phyloP scores from a whole-genome alignment of 140 eudicot species.

The Anethum foeniculum region DNA sequence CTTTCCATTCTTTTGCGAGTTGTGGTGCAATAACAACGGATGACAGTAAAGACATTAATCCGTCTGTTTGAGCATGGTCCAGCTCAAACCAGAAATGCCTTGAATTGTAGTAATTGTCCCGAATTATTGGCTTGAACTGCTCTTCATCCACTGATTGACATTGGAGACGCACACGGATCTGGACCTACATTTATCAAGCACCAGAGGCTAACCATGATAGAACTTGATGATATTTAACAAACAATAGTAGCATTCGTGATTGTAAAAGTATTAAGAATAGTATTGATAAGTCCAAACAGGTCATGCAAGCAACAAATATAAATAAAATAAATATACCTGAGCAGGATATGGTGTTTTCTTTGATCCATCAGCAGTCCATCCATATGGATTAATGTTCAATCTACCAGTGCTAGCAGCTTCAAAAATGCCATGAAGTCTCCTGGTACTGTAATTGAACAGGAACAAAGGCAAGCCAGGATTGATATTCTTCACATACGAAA shows the following conservation, averaged over 20 bases:
- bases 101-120: constrained; percentile 39
- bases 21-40: constrained; percentile 32
- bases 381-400: constrained; percentile 64
- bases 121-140: constrained; percentile 58
- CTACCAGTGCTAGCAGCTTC: constrained; percentile 83
- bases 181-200: constrained; percentile 37
- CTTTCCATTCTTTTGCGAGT: constrained; percentile 16
- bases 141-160: constrained; percentile 44
- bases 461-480: constrained; percentile 71
- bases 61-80: constrained; percentile 63
- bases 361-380: constrained; percentile 68
- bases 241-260: neutral
- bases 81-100: constrained; percentile 77
- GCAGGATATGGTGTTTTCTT: constrained; percentile 61
- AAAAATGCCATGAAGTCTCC: constrained; percentile 65
- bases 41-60: constrained; percentile 38
- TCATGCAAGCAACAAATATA: neutral
- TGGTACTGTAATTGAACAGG: constrained; percentile 59
- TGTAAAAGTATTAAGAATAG: neutral
- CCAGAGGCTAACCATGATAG: neutral
- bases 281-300: neutral
- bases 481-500: constrained; percentile 54
- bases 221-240: neutral
- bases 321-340: constrained; percentile 42
- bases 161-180: constrained; percentile 38